Conservation (phyloP, 2,329 filamentous ascomycete species). For the Pseudocercospora crystallina region DNA sequence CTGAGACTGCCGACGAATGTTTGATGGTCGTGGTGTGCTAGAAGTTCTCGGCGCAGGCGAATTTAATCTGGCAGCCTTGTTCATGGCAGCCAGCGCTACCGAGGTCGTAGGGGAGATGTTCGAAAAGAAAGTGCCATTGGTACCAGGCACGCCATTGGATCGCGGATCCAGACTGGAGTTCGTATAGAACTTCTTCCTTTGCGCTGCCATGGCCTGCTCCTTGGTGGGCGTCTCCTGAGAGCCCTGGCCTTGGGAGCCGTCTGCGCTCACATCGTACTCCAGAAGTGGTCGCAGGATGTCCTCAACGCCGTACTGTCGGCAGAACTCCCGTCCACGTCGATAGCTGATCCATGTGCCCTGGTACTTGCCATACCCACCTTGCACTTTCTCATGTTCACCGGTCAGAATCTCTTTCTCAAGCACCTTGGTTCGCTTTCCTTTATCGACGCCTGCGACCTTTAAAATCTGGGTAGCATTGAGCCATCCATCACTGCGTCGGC, state of each 20-base stretch:
- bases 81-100: slow-evolving; percentile 91
- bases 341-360: slow-evolving; percentile 99
- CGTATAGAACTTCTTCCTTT: slow-evolving; percentile 86
- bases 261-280: slow-evolving; percentile 77
- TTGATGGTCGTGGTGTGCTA: slow-evolving; percentile 62
- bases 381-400: slow-evolving; percentile 96
- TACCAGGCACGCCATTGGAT: slow-evolving; percentile 37
- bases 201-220: slow-evolving; percentile 95
- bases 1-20: slow-evolving; percentile 71
- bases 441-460: slow-evolving; percentile 95
- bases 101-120: slow-evolving; percentile 93
- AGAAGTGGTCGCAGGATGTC: slow-evolving; percentile 72
- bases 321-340: slow-evolving; percentile 87
- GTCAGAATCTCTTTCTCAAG: slow-evolving; percentile 96
- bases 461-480: slow-evolving; percentile 97
- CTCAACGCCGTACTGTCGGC: slow-evolving; percentile 74
- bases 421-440: slow-evolving; percentile 96
- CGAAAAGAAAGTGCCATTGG: slow-evolving; percentile 88
- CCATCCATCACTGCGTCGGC: slow-evolving; percentile 90
- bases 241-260: slow-evolving; percentile 67
- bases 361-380: slow-evolving; percentile 97
- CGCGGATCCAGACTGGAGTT: slow-evolving; percentile 63
- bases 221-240: slow-evolving; percentile 95
- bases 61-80: slow-evolving; percentile 85
- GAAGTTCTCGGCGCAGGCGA: slow-evolving; percentile 70